Base-by-base conservation (phyloP, 257 asterid species). In the Nicotiana knightiana region DNA sequence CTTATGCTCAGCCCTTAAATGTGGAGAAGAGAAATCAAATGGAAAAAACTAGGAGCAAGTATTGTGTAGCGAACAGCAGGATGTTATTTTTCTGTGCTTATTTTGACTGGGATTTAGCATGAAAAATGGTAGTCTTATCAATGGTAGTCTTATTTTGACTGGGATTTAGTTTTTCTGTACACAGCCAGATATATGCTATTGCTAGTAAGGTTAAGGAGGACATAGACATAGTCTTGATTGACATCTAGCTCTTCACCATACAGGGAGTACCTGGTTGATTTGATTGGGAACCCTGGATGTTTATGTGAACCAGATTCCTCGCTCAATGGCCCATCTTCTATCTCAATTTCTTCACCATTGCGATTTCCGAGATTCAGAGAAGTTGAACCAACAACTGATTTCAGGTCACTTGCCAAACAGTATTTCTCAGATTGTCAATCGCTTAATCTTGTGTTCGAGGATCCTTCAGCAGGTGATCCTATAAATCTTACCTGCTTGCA, bases 221-320 rank as follows among this genome's bases (percentile, higher is more conserved):
- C 46, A 28, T 2, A 28, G 43, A 51, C 64, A 43, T 43, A 43
- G 51, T 43, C 51, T 43, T 43, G 10, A 43, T 75, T 75, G 80
- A 75, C 26, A 26, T 75, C 16, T 51, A 2, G 21, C 64, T 51
- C 73, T 43, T 82, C 82, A 83, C 80, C 84, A 64, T 81, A 67
- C 97, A 96, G 99, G 98, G 99, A 96, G 86, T 93, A 87, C 89
- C 91, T 94, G 82, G 88, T 96, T 83, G 99, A 96, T 91, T 89
- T 96, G 92, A 77, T 93, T 87, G 97, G 92, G 87, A 90, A 83
- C 81, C 99, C 99, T 80, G 99, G 99, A 84, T 90, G 87, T 87
- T 85, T 94, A 76, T 86, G 85, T 32, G 97, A 91, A 84, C 99
- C 99, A 16, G 97, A 96, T 91, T 96, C 99, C 80, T 85, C 91